Percentiles rank a stretch among this genome's conserved stretches.
Conservation (phyloP, 1,139 yeast genomes). For the Wickerhamomyces sp. region DNA sequence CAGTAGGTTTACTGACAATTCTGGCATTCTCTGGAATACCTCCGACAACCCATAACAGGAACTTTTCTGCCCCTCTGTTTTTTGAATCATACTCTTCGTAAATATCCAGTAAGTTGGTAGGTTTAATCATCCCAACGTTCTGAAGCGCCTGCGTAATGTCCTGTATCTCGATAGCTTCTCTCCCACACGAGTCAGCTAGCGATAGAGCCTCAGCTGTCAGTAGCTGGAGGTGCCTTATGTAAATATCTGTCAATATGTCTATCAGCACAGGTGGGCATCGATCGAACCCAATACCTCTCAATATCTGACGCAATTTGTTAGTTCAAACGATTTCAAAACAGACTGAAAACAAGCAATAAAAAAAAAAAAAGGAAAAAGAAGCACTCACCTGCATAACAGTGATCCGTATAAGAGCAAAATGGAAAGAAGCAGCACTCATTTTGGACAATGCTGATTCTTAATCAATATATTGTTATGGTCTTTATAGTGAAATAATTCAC, state of each 20-base stretch:
- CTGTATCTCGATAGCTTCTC: constrained; percentile 41
- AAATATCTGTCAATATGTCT: constrained; percentile 59
- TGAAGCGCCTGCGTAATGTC: constrained; percentile 63
- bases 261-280: constrained; percentile 58
- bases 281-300: constrained; percentile 71
- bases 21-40: constrained; percentile 37
- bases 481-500: too few relatives aligned
- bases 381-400: constrained; percentile 49
- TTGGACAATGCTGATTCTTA: too few relatives aligned
- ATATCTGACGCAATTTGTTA: constrained; percentile 32
- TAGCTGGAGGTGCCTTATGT: constrained; percentile 49
- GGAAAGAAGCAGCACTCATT: constrained; percentile 37
- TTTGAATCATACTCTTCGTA: constrained; percentile 34
- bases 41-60: constrained; percentile 47
- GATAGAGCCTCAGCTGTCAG: constrained; percentile 40
- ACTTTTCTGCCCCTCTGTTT: constrained; percentile 37
- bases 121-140: constrained; percentile 49
- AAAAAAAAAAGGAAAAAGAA: neutral
- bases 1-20: constrained; percentile 32
- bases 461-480: too few relatives aligned
- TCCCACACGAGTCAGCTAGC: constrained; percentile 36
- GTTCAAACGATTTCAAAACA: neutral
- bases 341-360: neutral
- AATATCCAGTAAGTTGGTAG: constrained; percentile 37
- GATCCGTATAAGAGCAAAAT: constrained; percentile 55